Base-by-base conservation (phyloP, 495 filamentous ascomycete species). In the Aspergillus avenaceus region DNA sequence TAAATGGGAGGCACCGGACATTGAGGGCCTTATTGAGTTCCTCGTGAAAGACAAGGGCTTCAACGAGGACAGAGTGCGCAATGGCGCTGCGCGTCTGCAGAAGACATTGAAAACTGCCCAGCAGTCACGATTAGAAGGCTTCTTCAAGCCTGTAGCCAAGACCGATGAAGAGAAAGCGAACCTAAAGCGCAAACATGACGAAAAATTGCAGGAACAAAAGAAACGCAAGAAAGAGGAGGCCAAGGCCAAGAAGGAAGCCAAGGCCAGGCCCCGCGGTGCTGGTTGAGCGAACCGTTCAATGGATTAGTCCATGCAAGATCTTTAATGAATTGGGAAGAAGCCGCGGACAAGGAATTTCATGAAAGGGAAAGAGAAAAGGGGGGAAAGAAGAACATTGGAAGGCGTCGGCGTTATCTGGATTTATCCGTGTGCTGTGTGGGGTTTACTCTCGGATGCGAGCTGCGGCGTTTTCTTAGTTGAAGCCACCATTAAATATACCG, bases 11-110 rank as follows among this genome's bases (percentile, higher is more conserved):
- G 84, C 83, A 21, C 95, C 93, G 3, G 88, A 99, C 59, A 73
- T 91, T 5, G 91, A 97, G 4, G 91, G 88, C 0, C 76, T 99
- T 2, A 75, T 97, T 13, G 78, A 91, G 48, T 99, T 88, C 71
- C 73, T 99, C 2, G 93, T 93, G 7, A 79, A 76, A 2, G 93
- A 97, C 65, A 99, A 99, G 73, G 92, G 89, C 3, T 99, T 99
- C 78, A 91, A 82, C 45, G 95, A 97, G 66, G 93, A 97, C 55
- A 77, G 93, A 2, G 91, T 99, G 16, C 81, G 90, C 24, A 81
- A 72, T 34, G 92, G 78, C 13, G 91, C 86, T 2, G 76, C 76
- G 0, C 80, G 87, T 28, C 72, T 99, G 32, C 76, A 83, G 61
- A 99, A 97, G 76, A 91, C 87, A 50, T 70, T 95, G 46, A 97